These are phyloP conservation scores for Moringa oleifera DNA, from an alignment of 345 rosid genomes.

Conservation along the genomic window DNA sequence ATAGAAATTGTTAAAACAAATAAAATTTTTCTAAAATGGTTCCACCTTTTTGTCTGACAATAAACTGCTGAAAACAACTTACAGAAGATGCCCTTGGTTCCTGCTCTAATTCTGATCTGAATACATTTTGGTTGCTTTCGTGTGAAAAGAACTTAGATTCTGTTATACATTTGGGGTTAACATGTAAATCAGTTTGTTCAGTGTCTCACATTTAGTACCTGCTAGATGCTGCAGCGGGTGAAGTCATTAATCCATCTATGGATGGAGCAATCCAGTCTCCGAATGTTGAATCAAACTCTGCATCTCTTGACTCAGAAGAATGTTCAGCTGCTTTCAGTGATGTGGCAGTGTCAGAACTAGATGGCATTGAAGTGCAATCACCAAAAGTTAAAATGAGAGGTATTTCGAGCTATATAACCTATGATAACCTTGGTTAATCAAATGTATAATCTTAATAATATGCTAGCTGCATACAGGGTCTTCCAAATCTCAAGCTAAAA, in stretches of 20 bases:
- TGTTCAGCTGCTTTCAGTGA: constrained; percentile 36
- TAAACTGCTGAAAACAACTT: not conserved
- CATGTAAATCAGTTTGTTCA: not conserved
- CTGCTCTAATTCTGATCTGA: not conserved
- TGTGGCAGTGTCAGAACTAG: constrained; percentile 29
- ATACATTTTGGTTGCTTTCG: not conserved
- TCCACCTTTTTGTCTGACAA: not conserved
- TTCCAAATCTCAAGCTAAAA: constrained; percentile 24
- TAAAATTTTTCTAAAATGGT: too few relatives aligned
- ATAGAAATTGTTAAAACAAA: too few relatives aligned
- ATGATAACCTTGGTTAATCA: not conserved
- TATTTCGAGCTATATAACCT: constrained; percentile 9
- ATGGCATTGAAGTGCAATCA: constrained; percentile 34
- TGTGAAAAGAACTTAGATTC: too few relatives aligned
- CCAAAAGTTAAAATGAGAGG: constrained; percentile 27
- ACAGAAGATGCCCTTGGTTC: too few relatives aligned
- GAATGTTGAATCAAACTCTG: constrained; percentile 11
- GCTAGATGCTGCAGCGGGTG: constrained; percentile 40
- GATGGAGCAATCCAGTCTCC: constrained; percentile 22
- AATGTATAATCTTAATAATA: constrained; percentile 1
- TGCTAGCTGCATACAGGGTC: constrained; percentile 20
- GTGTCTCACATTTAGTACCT: constrained; percentile 10
- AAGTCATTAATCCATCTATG: constrained; percentile 37
- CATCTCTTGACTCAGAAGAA: constrained; percentile 26
- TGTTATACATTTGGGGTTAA: not conserved